Evolutionary conservation across 768 basidiomycete genomes (phyloP), one percentile per base, ranked within the genome.

Genomic region (Lactarius deliciosus): DNA sequence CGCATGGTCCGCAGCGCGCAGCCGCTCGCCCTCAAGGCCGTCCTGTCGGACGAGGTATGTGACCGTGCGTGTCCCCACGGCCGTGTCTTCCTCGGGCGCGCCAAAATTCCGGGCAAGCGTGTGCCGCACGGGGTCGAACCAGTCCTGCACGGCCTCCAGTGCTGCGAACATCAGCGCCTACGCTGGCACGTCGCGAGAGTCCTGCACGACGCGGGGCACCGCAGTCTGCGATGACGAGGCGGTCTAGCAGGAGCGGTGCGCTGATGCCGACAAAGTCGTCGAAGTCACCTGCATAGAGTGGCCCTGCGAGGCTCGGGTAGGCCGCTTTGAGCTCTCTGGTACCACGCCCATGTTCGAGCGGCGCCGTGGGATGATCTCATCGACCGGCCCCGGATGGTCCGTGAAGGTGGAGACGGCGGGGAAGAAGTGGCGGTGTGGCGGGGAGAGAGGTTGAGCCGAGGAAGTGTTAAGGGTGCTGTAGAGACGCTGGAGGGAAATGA

Each of bases 401-500:
- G 81, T 76, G 73, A 88, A 88, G 32, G 85, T 83, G 50, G 79
- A 81, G n/a, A 86, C 80, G 70, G 87, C 81, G 5, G 93, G 89
- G 76, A 90, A 87, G 65, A 94, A 80, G 65, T 94, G 76, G 13
- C 25, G 25, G 25, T 28, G 25, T 28, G 25, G 25, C 25, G 25
- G 25, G 25, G 25, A n/a, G n/a, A n/a, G n/a, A 18, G 73, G 68
- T 25, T 68, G 47, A 16, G 71, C 66, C 3, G 70, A 64, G 32
- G 69, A 57, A 32, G 71, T 64, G 72, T 88, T 84, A 38, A 92
- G 80, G 0, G 86, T 82, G 64, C 85, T 85, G 76, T 94, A 90
- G 0, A 85, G 85, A 54, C 89, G 83, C 87, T 89, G 91, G 40
- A 96, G 80, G 8, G 92, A 84, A 40, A 93, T 82, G 63, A 94